Conservation (phyloP, 495 filamentous ascomycete genomes). For the Aspergillus nanangensis region DNA sequence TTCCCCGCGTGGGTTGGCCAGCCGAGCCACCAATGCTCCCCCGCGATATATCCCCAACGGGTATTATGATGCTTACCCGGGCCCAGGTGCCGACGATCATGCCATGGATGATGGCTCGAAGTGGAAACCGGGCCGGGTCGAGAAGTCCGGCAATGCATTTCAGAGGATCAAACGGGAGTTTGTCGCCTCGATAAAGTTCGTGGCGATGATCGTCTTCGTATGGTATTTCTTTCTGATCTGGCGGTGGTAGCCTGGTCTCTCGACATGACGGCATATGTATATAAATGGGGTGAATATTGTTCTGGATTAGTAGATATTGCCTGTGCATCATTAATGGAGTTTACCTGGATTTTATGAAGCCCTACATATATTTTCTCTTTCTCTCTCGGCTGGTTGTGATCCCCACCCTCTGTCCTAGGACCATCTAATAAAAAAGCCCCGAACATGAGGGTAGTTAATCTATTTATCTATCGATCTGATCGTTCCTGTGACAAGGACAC, state of each 20-base stretch:
- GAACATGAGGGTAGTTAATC: no score
- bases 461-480: no score
- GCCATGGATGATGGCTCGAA: constrained; percentile 12
- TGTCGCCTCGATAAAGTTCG: constrained; percentile 25
- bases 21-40: constrained; percentile 23
- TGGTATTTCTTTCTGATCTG: constrained; percentile 52
- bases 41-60: constrained; percentile 20
- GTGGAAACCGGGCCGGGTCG: constrained; percentile 15
- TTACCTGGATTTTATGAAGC: no score
- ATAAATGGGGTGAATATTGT: no score
- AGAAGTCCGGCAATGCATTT: constrained; percentile 9
- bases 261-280: no score
- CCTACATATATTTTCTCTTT: no score
- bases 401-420: no score
- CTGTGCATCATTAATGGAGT: no score
- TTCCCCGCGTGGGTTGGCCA: constrained; percentile 26
- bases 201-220: constrained; percentile 39
- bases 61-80: constrained; percentile 22
- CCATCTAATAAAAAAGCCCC: no score
- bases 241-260: constrained; percentile 33
- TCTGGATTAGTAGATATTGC: no score
- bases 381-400: no score
- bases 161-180: constrained; percentile 22
- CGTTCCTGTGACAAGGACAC: no score
- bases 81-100: constrained; percentile 17